Conservation (phyloP, 441 rosid genomes). For the Heliophila coronopifolia region DNA sequence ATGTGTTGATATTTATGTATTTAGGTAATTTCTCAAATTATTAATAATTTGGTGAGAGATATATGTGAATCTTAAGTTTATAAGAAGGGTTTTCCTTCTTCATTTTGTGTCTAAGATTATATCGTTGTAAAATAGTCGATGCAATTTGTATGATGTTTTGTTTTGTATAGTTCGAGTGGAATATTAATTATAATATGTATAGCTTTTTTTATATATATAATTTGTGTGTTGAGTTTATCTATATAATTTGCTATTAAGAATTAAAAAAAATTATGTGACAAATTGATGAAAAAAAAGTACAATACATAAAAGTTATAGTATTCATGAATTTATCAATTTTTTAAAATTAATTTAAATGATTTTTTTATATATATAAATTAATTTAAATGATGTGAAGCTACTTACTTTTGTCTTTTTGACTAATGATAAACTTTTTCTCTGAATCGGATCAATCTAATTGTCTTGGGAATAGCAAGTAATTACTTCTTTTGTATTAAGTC, state of each 20-base stretch:
- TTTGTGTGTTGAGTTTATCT: not conserved
- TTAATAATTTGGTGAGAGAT: not conserved
- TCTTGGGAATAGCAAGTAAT: constrained; percentile 5
- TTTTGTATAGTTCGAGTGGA: not conserved
- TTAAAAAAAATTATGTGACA: too few relatives aligned
- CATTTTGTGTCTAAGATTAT: not conserved
- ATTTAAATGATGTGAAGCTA: not conserved
- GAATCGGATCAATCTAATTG: not conserved
- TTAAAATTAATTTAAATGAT: too few relatives aligned
- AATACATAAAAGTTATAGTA: not conserved
- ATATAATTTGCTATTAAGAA: not conserved
- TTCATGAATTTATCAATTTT: too few relatives aligned
- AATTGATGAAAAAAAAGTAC: too few relatives aligned
- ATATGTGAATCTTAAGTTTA: constrained; percentile 9
- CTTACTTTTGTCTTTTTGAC: constrained; percentile 3
- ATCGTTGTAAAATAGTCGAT: not conserved
- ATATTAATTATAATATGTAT: not conserved
- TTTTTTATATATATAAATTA: too few relatives aligned
- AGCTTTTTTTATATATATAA: not conserved
- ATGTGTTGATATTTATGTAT: constrained; percentile 9
- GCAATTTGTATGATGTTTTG: not conserved
- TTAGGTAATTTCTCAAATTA: not conserved
- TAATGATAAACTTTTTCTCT: constrained; percentile 1
- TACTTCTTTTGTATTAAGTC: not conserved
- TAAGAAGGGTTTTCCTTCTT: not conserved